phyloP scores from a whole-genome alignment of 176 grass and related monocot genomes.

The Carex scoparia region DNA sequence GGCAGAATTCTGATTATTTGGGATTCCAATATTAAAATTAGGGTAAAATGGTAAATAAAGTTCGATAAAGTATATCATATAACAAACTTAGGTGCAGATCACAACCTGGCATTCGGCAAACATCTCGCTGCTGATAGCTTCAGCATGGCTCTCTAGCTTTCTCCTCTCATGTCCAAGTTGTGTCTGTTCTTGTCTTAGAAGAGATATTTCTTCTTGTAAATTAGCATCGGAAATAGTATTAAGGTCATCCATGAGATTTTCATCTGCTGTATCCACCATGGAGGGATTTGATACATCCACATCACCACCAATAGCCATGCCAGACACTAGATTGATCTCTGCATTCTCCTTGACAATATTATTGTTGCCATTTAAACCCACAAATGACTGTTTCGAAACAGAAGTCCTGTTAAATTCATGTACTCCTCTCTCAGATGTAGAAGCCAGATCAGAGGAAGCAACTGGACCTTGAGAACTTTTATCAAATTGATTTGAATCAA shows the following conservation, averaged over 20 bases:
- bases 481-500: slow-evolving; percentile 11
- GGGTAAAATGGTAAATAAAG: background rate
- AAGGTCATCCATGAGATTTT: slow-evolving; percentile 25
- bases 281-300: background rate
- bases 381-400: background rate
- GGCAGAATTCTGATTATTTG: background rate
- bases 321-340: background rate
- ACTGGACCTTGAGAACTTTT: background rate
- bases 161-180: slow-evolving; percentile 78
- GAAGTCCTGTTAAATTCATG: background rate
- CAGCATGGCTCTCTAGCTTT: slow-evolving; percentile 82
- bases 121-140: slow-evolving; percentile 93
- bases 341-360: background rate
- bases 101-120: slow-evolving; percentile 94
- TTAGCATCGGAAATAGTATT: slow-evolving; percentile 40
- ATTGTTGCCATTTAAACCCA: background rate
- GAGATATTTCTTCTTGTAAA: slow-evolving; percentile 74
- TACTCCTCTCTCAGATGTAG: background rate
- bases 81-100: background rate
- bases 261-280: slow-evolving; percentile 1
- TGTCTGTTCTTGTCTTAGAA: slow-evolving; percentile 69
- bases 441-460: background rate
- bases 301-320: background rate
- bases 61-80: background rate
- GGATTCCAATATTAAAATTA: background rate